Evolutionary conservation across 1,284 basidiomycete species (phyloP).

Genomic region (Neolentinus lepideus): DNA sequence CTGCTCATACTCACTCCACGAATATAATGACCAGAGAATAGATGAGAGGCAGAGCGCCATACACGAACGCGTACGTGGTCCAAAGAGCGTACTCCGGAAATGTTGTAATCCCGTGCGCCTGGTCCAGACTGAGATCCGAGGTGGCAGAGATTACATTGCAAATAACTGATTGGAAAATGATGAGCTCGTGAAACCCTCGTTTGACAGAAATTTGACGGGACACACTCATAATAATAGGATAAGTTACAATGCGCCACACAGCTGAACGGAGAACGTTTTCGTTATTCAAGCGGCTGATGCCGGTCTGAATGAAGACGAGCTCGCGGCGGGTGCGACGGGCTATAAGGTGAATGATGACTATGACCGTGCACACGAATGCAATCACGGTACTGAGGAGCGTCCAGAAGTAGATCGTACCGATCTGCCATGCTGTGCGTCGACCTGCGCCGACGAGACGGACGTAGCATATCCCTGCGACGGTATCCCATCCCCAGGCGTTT

Average conservation of each 20-base stretch:
- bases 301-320: not conserved
- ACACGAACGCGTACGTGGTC: not conserved
- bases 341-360: not conserved
- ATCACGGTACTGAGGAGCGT: not conserved
- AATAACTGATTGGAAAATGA: not conserved
- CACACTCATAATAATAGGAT: slow-evolving; percentile 1
- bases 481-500: slow-evolving; percentile 2
- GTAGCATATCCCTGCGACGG: not conserved
- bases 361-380: not conserved
- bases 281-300: not conserved
- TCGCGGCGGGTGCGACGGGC: not conserved
- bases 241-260: not conserved
- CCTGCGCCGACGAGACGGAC: not conserved
- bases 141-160: not conserved
- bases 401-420: not conserved
- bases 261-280: not conserved
- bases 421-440: not conserved
- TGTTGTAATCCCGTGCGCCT: not conserved
- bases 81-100: not conserved
- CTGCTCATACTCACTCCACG: not conserved
- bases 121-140: not conserved
- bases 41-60: not conserved
- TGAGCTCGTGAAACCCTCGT: not conserved
- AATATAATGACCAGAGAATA: not conserved
- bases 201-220: not conserved